Percentiles rank a stretch among this genome's conserved stretches.
phyloP scores from a whole-genome alignment of 371 early-diverging fungal genomes.

The Saksenaea vasiformis region DNA sequence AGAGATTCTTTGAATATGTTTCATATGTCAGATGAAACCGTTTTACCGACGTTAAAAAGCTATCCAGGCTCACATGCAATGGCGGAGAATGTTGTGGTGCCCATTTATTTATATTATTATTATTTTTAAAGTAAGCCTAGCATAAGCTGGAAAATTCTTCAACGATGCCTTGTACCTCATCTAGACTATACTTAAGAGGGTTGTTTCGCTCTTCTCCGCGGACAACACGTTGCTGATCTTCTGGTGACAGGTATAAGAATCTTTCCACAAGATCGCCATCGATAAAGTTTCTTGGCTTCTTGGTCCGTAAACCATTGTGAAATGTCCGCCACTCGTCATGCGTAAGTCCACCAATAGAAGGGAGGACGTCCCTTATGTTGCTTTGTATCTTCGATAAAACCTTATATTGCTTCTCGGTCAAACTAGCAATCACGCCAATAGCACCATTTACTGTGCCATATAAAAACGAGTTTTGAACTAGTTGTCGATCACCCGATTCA shows the following conservation, averaged over 20 bases:
- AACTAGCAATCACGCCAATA: slow-evolving; percentile 73
- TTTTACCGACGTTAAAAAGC: too few species aligned
- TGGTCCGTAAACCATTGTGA: slow-evolving; percentile 44
- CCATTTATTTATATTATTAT: too few species aligned
- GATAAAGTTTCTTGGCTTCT: slow-evolving; percentile 59
- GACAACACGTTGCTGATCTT: slow-evolving; percentile 38
- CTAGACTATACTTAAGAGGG: not conserved
- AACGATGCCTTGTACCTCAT: slow-evolving; percentile 9
- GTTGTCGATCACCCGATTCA: slow-evolving; percentile 17
- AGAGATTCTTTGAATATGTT: too few species aligned
- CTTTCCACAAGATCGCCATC: slow-evolving; percentile 91
- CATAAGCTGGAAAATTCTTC: slow-evolving; percentile 1
- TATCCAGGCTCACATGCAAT: too few species aligned
- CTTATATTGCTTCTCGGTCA: slow-evolving; percentile 59
- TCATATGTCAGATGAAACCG: too few species aligned
- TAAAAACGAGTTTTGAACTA: slow-evolving; percentile 44
- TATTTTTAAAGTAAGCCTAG: not conserved
- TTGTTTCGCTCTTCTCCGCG: slow-evolving; percentile 6
- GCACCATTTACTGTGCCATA: slow-evolving; percentile 82
- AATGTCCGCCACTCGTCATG: slow-evolving; percentile 70
- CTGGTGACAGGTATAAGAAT: slow-evolving; percentile 62
- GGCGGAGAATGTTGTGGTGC: slow-evolving; percentile 14
- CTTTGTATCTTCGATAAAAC: slow-evolving; percentile 65
- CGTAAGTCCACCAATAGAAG: slow-evolving; percentile 61
- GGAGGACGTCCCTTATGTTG: slow-evolving; percentile 56